Percentiles rank a stretch among this genome's conserved stretches.
These are phyloP conservation scores for Sordariomycetes sp. DNA, from an alignment of 2,329 filamentous ascomycete species.

Conservation along the genomic window DNA sequence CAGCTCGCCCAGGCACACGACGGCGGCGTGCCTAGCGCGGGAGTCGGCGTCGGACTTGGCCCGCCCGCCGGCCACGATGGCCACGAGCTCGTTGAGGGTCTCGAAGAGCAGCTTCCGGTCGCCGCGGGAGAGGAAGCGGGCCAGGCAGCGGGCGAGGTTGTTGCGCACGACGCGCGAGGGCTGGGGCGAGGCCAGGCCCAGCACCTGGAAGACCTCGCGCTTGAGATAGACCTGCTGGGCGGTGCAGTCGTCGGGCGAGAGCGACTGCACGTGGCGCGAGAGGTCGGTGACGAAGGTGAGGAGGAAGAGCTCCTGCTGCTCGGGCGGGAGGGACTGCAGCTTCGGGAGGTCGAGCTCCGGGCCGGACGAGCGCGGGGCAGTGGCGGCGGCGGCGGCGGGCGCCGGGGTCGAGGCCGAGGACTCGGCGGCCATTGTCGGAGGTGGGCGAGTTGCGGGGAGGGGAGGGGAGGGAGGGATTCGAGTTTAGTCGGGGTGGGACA, in stretches of 20 bases:
- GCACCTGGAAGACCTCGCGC: conserved; percentile 86
- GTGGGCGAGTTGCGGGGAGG: not conserved
- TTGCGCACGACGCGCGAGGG: conserved; percentile 84
- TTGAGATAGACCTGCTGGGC: conserved; percentile 87
- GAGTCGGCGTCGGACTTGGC: conserved; percentile 64
- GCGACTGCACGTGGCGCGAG: conserved; percentile 63
- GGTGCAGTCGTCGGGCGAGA: conserved; percentile 71
- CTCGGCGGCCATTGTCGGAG: not conserved
- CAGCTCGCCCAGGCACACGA: conserved; percentile 76
- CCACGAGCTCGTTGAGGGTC: conserved; percentile 79
- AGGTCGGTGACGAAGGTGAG: conserved; percentile 80
- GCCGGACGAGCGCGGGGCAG: conserved; percentile 32
- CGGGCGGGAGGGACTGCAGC: conserved; percentile 77
- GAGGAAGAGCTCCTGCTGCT: conserved; percentile 93
- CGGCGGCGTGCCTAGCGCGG: conserved; percentile 76
- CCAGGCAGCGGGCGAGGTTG: conserved; percentile 76
- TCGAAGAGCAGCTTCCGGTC: conserved; percentile 90
- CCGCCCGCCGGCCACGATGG: conserved; percentile 59
- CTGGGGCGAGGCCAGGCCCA: conserved; percentile 69
- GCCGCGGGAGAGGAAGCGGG: conserved; percentile 71
- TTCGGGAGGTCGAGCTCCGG: conserved; percentile 84
- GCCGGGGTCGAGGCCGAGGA: conserved; percentile 22
- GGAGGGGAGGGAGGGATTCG: not conserved
- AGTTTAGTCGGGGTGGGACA: not conserved
- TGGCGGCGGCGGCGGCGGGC: conserved; percentile 18